These are phyloP conservation scores for Kodamaea sp. DNA, from an alignment of 1,139 yeast species.

Conservation along the genomic window DNA sequence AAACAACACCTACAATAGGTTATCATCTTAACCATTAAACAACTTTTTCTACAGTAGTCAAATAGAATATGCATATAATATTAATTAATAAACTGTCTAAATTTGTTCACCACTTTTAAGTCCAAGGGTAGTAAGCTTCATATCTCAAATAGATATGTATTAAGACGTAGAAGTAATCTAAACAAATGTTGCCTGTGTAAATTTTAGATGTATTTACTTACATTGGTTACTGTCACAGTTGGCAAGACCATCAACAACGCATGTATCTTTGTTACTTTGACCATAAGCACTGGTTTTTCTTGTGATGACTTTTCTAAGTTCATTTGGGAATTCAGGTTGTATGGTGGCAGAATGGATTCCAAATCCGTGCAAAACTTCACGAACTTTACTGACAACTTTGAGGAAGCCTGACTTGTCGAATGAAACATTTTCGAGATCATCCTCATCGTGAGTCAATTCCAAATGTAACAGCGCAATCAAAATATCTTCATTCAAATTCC, in stretches of 20 bases:
- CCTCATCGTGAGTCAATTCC: constrained; percentile 51
- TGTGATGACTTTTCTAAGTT: constrained; percentile 1
- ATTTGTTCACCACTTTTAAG: background rate
- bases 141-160: no score
- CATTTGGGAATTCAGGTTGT: constrained; percentile 70
- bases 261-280: constrained; percentile 28
- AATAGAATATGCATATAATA: no score
- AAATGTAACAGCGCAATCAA: constrained; percentile 88
- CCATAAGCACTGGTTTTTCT: constrained; percentile 29
- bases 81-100: no score
- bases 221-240: constrained; percentile 36
- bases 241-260: constrained; percentile 35
- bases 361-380: constrained; percentile 73
- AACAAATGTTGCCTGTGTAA: background rate
- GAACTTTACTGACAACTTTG: constrained; percentile 69
- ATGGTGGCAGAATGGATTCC: constrained; percentile 94
- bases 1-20: no score
- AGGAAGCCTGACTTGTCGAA: constrained; percentile 37
- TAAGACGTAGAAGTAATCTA: no score
- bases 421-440: background rate
- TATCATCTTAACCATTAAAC: no score
- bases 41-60: no score
- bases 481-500: constrained; percentile 90
- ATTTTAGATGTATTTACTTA: constrained; percentile 4
- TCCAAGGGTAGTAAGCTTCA: background rate